Evolutionary conservation across 768 basidiomycete genomes (phyloP).

Genomic region (Podaxis pistillaris): DNA sequence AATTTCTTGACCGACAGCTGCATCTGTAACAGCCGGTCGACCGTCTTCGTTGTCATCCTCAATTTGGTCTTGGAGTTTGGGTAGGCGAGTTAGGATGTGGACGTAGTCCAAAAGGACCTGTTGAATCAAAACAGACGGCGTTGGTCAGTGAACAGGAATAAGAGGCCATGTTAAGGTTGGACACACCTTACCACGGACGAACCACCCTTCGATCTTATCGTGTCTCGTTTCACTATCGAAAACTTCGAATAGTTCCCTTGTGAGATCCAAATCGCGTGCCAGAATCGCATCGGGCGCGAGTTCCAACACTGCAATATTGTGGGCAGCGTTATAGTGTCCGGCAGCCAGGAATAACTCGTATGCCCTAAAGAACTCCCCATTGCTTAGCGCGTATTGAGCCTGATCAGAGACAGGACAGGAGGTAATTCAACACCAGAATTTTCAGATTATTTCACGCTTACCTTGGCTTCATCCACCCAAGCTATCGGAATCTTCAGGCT

Average conservation of each 20-base stretch:
- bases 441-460: slow-evolving; percentile 25
- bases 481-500: slow-evolving; percentile 77
- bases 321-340: slow-evolving; percentile 68
- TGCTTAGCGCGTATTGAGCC: slow-evolving; percentile 66
- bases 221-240: slow-evolving; percentile 47
- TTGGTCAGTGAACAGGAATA: neutral
- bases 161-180: slow-evolving; percentile 12
- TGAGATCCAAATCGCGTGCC: slow-evolving; percentile 57
- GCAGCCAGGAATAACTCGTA: slow-evolving; percentile 78
- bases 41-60: slow-evolving; percentile 35
- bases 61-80: slow-evolving; percentile 44
- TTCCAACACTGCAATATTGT: slow-evolving; percentile 80
- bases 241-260: slow-evolving; percentile 65
- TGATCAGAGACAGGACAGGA: slow-evolving; percentile 24
- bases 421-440: neutral
- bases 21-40: slow-evolving; percentile 37
- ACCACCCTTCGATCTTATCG: slow-evolving; percentile 68
- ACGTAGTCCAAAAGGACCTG: slow-evolving; percentile 76
- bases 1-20: slow-evolving; percentile 47
- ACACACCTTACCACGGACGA: slow-evolving; percentile 76
- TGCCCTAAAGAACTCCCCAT: slow-evolving; percentile 65
- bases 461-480: slow-evolving; percentile 94
- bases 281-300: slow-evolving; percentile 88
- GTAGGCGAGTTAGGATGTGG: slow-evolving; percentile 58
- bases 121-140: neutral